Base-by-base conservation (phyloP, 2,329 filamentous ascomycete species). In the Colletotrichum orchidophilum region DNA sequence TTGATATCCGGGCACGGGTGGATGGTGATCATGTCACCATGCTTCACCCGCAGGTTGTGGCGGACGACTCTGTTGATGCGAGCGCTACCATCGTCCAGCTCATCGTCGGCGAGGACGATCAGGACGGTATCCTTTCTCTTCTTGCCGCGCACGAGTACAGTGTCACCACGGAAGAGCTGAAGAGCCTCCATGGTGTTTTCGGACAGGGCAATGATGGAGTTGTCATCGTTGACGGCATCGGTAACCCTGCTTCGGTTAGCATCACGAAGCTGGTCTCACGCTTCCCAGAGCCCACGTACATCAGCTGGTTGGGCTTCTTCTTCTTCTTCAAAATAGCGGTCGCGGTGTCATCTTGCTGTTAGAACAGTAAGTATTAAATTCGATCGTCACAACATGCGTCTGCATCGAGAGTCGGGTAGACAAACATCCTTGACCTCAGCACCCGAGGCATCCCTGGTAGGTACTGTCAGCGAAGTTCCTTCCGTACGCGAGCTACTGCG, bases 291-390 rank as follows among this genome's bases (percentile, higher is more conserved):
- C 49, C 57, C 77, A 83, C 92, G 83, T 88, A 97, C 95, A 99
- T 97, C 83, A 99, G 86, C 80, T 96, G 97, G 86, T 99, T 99
- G 78, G 95, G 95, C 94, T 99, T 99, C 95, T 99, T 99, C 93
- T 99, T 99, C 90, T 98, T 98, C 88, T 98, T 98, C 80, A 99
- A 90, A 78, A 99, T 99, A 76, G 96, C 96, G 55, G 96, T 99
- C 63, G 96, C 91, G 73, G 92, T 94, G 81, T 97, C 96, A 82
- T 98, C 94, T 78, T 94, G 92, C 92, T 97, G 79, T 71, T 74
- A 54, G 24, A 18, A 71, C 57, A 70, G 80, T 86, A 76, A 83
- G 80, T 77, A 75, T 77, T 52, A 67, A 75, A 70, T 60, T 31
- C 46, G 31, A 62, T 64, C 18, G 75, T 72, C 63, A 67, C 46